Evolutionary conservation across 306 rosid species (phyloP).

Genomic region (Geum urbanum): DNA sequence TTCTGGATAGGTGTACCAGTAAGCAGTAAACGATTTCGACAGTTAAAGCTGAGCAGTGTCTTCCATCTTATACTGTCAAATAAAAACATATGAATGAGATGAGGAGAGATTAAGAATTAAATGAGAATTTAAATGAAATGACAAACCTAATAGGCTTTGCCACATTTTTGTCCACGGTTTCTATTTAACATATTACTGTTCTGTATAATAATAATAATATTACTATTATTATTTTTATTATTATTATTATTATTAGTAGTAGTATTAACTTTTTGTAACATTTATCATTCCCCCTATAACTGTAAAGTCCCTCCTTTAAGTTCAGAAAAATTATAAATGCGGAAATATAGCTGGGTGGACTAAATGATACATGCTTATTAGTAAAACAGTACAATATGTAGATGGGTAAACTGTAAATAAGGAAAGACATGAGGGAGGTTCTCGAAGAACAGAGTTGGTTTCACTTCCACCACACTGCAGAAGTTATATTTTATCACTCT

Average conservation of each 20-base stretch:
- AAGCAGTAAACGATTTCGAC: conserved; percentile 89
- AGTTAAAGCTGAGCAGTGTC: conserved; percentile 95
- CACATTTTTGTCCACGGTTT: background rate
- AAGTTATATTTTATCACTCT: too few relatives aligned
- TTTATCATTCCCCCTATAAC: too few relatives aligned
- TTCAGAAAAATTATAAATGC: background rate
- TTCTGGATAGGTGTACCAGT: conserved; percentile 98
- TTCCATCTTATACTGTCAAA: conserved; percentile 95
- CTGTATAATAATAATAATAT: background rate
- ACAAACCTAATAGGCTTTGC: background rate
- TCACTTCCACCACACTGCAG: too few relatives aligned
- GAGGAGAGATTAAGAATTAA: background rate
- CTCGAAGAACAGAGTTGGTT: too few relatives aligned
- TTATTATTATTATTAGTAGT: too few relatives aligned
- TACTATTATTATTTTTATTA: background rate
- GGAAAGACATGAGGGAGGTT: background rate
- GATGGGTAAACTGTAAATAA: background rate
- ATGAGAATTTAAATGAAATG: background rate
- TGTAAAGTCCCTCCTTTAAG: background rate
- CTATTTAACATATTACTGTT: background rate
- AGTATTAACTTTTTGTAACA: too few relatives aligned
- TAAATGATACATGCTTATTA: background rate
- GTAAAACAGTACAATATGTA: background rate
- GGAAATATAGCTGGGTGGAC: background rate
- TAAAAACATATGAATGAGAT: conserved; percentile 11